Base-by-base conservation (phyloP, 345 rosid species). In the Pistacia vera region DNA sequence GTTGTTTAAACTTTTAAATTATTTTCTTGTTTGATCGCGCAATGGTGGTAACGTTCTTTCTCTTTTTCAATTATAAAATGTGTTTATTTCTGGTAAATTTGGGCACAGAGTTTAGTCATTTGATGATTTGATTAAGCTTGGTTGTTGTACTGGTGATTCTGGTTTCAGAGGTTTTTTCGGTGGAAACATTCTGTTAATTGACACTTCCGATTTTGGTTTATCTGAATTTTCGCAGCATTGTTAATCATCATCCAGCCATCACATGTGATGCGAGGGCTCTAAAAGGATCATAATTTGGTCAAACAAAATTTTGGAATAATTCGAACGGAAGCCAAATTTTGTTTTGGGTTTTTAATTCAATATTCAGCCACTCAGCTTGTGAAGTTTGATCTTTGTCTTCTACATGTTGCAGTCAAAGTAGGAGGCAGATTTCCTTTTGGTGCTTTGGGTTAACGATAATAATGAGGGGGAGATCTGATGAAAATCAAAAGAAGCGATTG, bases 401-500 rank as follows among this genome's bases (percentile, higher is more conserved):
- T n/a, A 11, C 18, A 35, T 55, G 63, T 59, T 72, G 28, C 9
- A 58, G 62, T 20, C 11, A 8, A 41, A 58, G 57, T 59, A 16
- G 66, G 55, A 41, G 36, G 55, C 55, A 58, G 46, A 60, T 22
- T 41, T 25, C 22, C 8, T 12, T 59, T 60, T 16, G 46, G 41
- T 44, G 38, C 46, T 71, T 72, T 22, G 33, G 56, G 52, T 20
- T 20, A 14, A 9, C 11, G 22, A 62, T 11, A 71, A 72, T 25
- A n/a, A 41, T 25, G 66, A 72, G 57, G 66, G 66, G 66, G 14
- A 72, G 75, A 59, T 59, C 75, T 25, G 66, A 41, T 22, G 75
- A 60, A 11, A 60, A 14, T 8, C 8, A 71, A 41, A 71, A 59
- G 49, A 41, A 46, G 66, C 55, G 66, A 56, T 59, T 60, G 41